Percentiles rank a stretch among this genome's conserved stretches.
phyloP scores from a whole-genome alignment of 345 rosid genomes.

The Crucihimalaya himalaica region DNA sequence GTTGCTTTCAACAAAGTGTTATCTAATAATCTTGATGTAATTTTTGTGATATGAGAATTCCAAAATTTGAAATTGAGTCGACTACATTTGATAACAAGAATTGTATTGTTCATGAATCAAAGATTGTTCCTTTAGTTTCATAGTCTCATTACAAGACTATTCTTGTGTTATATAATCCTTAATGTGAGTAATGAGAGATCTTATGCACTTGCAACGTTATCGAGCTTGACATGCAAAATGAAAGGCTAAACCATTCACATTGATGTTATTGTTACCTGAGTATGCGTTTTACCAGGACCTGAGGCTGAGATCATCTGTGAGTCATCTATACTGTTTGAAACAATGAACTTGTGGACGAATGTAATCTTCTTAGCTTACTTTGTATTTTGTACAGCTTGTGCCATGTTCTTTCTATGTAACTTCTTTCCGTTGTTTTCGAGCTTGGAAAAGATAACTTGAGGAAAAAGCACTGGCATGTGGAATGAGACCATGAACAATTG shows the following conservation, averaged over 20 bases:
- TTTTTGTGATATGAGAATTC: background rate
- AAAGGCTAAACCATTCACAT: conserved; percentile 11
- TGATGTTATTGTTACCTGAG: background rate
- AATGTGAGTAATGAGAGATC: background rate
- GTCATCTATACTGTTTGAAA: conserved; percentile 1
- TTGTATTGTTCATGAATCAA: conserved; percentile 14
- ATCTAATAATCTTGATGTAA: conserved; percentile 21
- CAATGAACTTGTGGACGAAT: conserved; percentile 4
- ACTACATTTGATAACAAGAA: background rate
- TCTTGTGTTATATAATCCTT: conserved; percentile 2
- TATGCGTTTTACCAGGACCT: background rate
- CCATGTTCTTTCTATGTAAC: conserved; percentile 11
- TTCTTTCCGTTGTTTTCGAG: conserved; percentile 3
- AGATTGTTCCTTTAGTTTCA: conserved; percentile 22
- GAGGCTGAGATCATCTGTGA: conserved; percentile 22
- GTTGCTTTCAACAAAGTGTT: background rate
- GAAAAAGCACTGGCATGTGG: conserved; percentile 31
- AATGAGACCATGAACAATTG: conserved; percentile 35
- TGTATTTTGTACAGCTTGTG: background rate
- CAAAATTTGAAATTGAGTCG: background rate
- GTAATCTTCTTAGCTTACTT: background rate
- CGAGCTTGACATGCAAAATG: background rate
- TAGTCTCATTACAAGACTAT: background rate
- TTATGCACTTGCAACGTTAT: background rate
- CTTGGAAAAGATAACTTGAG: background rate